Evolutionary conservation across 1,284 basidiomycete genomes (phyloP), one percentile per base, ranked within the genome.

Genomic region (Golubevia sp.): DNA sequence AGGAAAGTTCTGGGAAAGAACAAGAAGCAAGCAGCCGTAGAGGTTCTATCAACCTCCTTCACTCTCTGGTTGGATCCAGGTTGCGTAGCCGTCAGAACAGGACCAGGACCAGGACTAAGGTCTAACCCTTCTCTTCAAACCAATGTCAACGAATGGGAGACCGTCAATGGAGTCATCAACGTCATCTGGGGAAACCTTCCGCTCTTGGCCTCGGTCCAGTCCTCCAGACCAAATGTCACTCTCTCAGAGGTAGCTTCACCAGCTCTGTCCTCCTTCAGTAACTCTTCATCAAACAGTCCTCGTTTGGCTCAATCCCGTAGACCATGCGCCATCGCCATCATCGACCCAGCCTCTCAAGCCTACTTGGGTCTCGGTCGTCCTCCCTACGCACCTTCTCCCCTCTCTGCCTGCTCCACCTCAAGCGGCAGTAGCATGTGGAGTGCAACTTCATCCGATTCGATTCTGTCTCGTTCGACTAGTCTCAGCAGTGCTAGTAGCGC

Each of bases 1-100:
- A 44, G 18, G 38, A 44, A 44, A 18, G 11, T 44, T 8, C 13
- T 13, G 38, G 18, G 38, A 44, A 44, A 18, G 38, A 18, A 8
- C 18, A 44, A 18, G 38, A 44, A 44, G 38, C 58, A 67, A 52
- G 70, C 66, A 49, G 59, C 68, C 56, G 56, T 68, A 34, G 34
- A 62, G 23, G 26, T 13, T 62, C 60, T 74, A 4, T 64, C 64
- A 2, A 3, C 48, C 13, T 25, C 58, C 8, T 74, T 74, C 56
- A 77, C 74, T 1, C 59, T 77, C 8, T 77, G 75, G 75, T 68
- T 77, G 56, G 75, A 77, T 56, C 73, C 75, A 3, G 68, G 69
- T 50, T 77, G 75, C 56, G 75, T 77, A 13, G 68, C 75, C n/a
- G 58, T 74, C 20, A 58, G 75, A 2, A 25, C 55, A 8, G 75